phyloP scores from a whole-genome alignment of 108 stramenopile genomes.

The Discostella pseudostelligera region DNA sequence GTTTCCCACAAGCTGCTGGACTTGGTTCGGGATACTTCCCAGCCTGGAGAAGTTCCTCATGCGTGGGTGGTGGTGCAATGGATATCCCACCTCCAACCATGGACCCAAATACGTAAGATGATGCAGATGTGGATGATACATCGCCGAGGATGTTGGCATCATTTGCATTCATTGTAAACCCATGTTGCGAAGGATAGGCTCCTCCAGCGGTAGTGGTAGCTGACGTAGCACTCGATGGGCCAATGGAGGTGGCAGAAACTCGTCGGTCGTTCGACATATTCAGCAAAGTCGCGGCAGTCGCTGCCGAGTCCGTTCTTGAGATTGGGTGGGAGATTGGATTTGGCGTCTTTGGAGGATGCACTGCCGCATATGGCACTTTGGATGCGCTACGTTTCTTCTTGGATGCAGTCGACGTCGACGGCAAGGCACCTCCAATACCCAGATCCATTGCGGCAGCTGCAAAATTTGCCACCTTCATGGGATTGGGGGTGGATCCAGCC shows the following conservation, averaged over 20 bases:
- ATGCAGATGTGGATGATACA: not conserved
- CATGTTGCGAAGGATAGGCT: conserved; percentile 15
- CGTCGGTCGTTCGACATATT: conserved; percentile 18
- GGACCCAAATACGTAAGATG: conserved; percentile 8
- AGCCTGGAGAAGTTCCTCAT: conserved; percentile 41
- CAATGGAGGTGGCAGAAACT: conserved; percentile 1
- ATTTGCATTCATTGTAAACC: conserved; percentile 11
- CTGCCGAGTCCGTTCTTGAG: conserved; percentile 4
- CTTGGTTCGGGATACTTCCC: conserved; percentile 82
- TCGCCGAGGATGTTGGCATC: not conserved
- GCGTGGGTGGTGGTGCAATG: conserved; percentile 73
- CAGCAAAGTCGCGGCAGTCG: conserved; percentile 16
- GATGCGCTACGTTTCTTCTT: too few species aligned
- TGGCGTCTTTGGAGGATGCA: not conserved
- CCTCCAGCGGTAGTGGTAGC: not conserved
- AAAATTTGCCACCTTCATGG: not conserved
- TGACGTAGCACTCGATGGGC: conserved; percentile 2
- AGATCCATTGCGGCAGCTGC: too few species aligned
- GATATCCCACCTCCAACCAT: conserved; percentile 34
- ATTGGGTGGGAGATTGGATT: not conserved
- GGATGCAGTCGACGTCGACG: too few species aligned
- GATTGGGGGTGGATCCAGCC: conserved; percentile 3
- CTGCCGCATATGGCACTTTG: conserved; percentile 6
- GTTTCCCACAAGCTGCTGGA: conserved; percentile 84
- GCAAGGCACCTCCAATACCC: too few species aligned